Percentiles rank a stretch among this genome's conserved stretches.
phyloP scores from a whole-genome alignment of 148 eudicot species.

The Vaccinium vitisidaea region DNA sequence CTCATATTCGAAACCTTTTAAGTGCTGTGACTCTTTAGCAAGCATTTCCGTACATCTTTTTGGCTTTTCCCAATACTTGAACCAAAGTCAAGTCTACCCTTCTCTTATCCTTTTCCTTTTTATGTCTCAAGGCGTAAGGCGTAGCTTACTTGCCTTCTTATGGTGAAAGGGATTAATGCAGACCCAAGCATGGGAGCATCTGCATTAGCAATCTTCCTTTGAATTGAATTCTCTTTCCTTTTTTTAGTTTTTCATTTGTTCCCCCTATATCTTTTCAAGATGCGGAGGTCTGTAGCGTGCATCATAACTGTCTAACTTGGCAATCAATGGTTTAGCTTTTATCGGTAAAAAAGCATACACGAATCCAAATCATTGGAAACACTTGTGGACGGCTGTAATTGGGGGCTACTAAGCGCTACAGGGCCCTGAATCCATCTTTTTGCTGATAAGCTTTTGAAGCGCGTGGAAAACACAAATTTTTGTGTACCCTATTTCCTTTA shows the following conservation, averaged over 20 bases:
- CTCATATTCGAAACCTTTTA: too few relatives aligned
- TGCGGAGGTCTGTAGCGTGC: too few relatives aligned
- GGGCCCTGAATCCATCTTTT: too few relatives aligned
- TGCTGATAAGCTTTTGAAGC: neutral
- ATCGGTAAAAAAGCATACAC: too few relatives aligned
- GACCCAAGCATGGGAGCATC: neutral
- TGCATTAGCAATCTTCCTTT: neutral
- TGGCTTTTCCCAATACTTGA: neutral
- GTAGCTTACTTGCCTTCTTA: constrained; percentile 6
- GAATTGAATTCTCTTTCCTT: neutral
- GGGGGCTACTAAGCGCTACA: too few relatives aligned
- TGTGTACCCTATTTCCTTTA: too few relatives aligned
- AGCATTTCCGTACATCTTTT: neutral
- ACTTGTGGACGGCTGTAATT: too few relatives aligned
- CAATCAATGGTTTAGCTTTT: too few relatives aligned
- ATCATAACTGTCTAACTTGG: too few relatives aligned
- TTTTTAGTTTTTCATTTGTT: too few relatives aligned
- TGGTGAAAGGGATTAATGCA: neutral
- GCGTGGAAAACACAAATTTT: neutral
- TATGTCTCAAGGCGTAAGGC: neutral
- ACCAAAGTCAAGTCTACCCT: neutral
- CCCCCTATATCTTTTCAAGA: neutral
- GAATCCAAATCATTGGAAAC: too few relatives aligned
- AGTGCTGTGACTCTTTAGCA: too few relatives aligned
- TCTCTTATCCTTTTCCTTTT: neutral